These are phyloP conservation scores for Fusarium tuaranense DNA, from an alignment of 2,329 filamentous ascomycete genomes.

Conservation along the genomic window DNA sequence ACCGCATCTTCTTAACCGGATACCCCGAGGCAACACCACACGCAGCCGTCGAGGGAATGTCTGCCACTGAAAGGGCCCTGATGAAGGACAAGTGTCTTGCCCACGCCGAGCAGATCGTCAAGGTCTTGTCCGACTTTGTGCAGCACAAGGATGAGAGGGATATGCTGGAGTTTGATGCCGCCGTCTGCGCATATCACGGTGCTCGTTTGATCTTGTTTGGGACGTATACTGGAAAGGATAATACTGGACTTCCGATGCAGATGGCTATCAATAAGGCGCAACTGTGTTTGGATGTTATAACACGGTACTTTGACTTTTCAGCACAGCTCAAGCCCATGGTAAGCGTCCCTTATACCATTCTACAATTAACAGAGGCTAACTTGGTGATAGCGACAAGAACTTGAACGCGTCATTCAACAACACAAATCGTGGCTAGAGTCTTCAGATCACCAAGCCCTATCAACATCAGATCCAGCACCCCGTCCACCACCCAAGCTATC, in stretches of 20 bases:
- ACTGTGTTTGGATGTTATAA: conserved; percentile 41
- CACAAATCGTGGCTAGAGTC: conserved; percentile 42
- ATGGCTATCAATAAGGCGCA: conserved; percentile 43
- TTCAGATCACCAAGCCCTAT: conserved; percentile 31
- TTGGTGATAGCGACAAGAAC: conserved; percentile 35
- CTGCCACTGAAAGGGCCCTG: conserved; percentile 31
- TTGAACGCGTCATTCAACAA: conserved; percentile 43
- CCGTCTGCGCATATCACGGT: conserved; percentile 57
- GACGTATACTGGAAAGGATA: conserved; percentile 40
- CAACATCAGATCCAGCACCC: conserved; percentile 19
- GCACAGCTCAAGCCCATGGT: conserved; percentile 45
- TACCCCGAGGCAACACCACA: conserved; percentile 56
- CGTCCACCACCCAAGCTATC: conserved; percentile 31
- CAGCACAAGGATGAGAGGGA: conserved; percentile 43
- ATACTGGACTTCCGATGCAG: conserved; percentile 42
- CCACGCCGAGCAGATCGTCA: conserved; percentile 54
- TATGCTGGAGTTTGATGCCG: conserved; percentile 55
- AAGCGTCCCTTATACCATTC: accelerated
- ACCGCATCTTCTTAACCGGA: conserved; percentile 55
- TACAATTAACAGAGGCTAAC: not conserved
- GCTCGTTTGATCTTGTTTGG: conserved; percentile 53
- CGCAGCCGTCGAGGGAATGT: conserved; percentile 46
- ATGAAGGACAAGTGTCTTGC: conserved; percentile 50
- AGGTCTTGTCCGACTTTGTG: conserved; percentile 50
- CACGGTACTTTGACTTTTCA: conserved; percentile 44